phyloP scores from a whole-genome alignment of 2,329 filamentous ascomycete genomes.

The Xylaria sp. region DNA sequence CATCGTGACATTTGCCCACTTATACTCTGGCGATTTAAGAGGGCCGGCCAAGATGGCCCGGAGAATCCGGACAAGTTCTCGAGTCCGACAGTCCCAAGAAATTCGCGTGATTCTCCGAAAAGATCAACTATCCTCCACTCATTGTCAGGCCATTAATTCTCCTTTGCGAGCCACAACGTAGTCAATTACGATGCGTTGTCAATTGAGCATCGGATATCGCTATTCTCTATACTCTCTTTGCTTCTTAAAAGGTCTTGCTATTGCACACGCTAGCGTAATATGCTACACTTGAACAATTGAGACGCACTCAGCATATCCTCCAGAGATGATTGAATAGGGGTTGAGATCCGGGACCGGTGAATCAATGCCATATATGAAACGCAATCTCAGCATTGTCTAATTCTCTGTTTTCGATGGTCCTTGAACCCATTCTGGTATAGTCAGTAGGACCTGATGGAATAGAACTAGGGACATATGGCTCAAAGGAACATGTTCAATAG shows the following conservation, averaged over 20 bases:
- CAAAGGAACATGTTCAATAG: background rate
- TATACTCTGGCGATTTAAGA: constrained; percentile 4
- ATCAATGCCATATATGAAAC: too few species aligned
- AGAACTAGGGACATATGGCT: background rate
- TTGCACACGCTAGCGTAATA: too few species aligned
- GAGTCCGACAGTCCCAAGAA: constrained; percentile 28
- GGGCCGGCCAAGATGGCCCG: constrained; percentile 6
- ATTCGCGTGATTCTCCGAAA: background rate
- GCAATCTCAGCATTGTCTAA: too few species aligned
- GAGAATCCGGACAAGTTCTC: constrained; percentile 40
- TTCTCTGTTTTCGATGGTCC: too few species aligned
- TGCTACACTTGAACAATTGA: too few species aligned
- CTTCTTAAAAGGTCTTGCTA: too few species aligned
- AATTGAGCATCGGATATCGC: background rate
- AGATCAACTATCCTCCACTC: background rate
- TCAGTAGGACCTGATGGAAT: background rate
- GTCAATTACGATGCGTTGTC: background rate
- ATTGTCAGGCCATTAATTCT: background rate
- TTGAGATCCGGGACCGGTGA: background rate
- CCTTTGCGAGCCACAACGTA: background rate
- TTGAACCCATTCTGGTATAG: background rate
- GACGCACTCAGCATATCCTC: too few species aligned
- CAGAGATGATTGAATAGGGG: too few species aligned
- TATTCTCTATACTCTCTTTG: background rate
- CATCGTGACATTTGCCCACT: constrained; percentile 12